Conservation (phyloP, 441 rosid genomes). For the Euphorbia schlechtendalii region DNA sequence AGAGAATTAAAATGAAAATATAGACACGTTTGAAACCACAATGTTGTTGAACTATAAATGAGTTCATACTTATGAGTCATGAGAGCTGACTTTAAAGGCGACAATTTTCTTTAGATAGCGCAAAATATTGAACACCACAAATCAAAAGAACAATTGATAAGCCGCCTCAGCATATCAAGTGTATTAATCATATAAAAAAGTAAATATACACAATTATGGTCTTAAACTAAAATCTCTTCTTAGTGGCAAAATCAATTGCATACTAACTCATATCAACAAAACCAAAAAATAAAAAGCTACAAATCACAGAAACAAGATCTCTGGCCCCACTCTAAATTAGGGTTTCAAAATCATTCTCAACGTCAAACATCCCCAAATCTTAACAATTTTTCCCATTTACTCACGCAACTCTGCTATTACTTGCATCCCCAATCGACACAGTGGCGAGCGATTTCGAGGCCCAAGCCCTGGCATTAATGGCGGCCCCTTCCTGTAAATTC, state of each 20-base stretch:
- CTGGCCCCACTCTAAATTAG: constrained; percentile 20
- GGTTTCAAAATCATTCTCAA: constrained; percentile 19
- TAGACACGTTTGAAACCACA: too few relatives aligned
- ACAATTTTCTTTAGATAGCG: too few relatives aligned
- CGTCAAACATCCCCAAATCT: too few relatives aligned
- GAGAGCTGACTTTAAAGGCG: too few relatives aligned
- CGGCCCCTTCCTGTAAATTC: constrained; percentile 70
- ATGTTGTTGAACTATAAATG: too few relatives aligned
- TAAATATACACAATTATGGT: constrained; percentile 16
- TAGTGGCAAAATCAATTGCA: constrained; percentile 18
- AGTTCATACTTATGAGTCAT: too few relatives aligned
- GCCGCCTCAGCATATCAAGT: background rate
- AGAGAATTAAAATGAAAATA: too few relatives aligned
- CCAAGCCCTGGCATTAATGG: constrained; percentile 87
- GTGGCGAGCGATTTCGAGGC: constrained; percentile 90
- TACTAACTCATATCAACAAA: constrained; percentile 33
- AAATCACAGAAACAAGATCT: constrained; percentile 21
- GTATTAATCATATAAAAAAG: background rate
- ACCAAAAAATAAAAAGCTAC: constrained; percentile 19
- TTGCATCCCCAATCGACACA: constrained; percentile 77
- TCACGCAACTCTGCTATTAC: constrained; percentile 39
- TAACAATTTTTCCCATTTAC: too few relatives aligned
- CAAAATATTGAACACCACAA: background rate
- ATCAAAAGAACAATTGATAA: background rate
- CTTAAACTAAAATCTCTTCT: constrained; percentile 3